Conservation (phyloP, 768 basidiomycete genomes). For the Podaxis pistillaris region DNA sequence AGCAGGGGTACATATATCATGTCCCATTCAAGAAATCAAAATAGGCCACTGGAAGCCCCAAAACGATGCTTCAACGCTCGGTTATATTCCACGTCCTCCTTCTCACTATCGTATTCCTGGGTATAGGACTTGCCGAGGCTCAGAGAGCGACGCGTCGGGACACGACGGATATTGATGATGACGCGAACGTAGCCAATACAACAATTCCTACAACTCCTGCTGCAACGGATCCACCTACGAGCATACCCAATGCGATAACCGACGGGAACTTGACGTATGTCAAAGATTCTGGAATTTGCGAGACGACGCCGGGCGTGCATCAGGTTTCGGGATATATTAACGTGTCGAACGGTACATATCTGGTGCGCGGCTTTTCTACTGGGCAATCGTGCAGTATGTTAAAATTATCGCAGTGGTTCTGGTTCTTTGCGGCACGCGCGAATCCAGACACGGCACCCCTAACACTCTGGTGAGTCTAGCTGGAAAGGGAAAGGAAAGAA, state of each 20-base stretch:
- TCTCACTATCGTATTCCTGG: not conserved
- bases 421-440: constrained; percentile 65
- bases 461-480: constrained; percentile 62
- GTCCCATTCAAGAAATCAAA: not conserved
- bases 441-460: constrained; percentile 59
- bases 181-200: not conserved
- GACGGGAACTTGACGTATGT: constrained; percentile 5
- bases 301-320: constrained; percentile 58
- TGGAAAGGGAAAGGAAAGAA: constrained; percentile 23
- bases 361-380: constrained; percentile 36
- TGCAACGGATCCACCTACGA: not conserved
- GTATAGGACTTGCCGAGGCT: not conserved
- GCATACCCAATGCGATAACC: not conserved
- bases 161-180: not conserved
- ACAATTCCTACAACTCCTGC: not conserved
- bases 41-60: not conserved
- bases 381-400: not conserved
- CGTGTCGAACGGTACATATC: constrained; percentile 50
- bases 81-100: not conserved
- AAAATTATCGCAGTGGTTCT: constrained; percentile 45
- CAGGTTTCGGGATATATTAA: constrained; percentile 68
- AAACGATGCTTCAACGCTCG: not conserved
- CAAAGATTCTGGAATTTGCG: constrained; percentile 21
- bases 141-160: not conserved
- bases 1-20: not conserved